Evolutionary conservation across 352 stramenopile species (phyloP).

Genomic region (Pythium graminicola): DNA sequence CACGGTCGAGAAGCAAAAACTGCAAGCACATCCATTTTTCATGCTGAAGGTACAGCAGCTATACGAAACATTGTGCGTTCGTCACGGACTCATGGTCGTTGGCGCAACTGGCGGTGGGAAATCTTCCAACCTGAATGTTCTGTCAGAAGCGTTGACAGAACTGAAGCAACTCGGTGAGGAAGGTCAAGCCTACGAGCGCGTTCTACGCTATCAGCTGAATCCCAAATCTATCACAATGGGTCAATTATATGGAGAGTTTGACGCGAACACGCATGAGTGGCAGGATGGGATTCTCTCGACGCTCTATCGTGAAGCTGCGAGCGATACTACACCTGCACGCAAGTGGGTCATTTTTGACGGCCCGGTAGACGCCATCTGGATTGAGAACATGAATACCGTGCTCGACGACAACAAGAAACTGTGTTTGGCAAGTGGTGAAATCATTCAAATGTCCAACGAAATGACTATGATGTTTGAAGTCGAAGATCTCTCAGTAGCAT

Average conservation of each 20-base stretch:
- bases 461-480: constrained; percentile 99
- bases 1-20: constrained; percentile 65
- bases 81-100: constrained; percentile 95
- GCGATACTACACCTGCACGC: constrained; percentile 81
- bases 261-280: constrained; percentile 94
- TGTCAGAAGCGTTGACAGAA: constrained; percentile 87
- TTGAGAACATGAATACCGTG: constrained; percentile 97
- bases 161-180: constrained; percentile 66
- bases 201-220: constrained; percentile 90
- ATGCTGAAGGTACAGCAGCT: constrained; percentile 93
- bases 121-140: constrained; percentile 84
- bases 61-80: constrained; percentile 92
- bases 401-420: constrained; percentile 96
- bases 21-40: constrained; percentile 90
- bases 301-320: constrained; percentile 87
- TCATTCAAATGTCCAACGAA: constrained; percentile 92
- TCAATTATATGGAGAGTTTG: constrained; percentile 93
- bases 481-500: constrained; percentile 92
- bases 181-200: constrained; percentile 86
- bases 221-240: constrained; percentile 95
- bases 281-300: constrained; percentile 93
- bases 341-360: constrained; percentile 96
- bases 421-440: constrained; percentile 91
- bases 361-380: constrained; percentile 93
- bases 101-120: constrained; percentile 89